Evolutionary conservation across 2,329 filamentous ascomycete genomes (phyloP), one percentile per base, ranked within the genome.

Genomic region (Cercospora sp.): DNA sequence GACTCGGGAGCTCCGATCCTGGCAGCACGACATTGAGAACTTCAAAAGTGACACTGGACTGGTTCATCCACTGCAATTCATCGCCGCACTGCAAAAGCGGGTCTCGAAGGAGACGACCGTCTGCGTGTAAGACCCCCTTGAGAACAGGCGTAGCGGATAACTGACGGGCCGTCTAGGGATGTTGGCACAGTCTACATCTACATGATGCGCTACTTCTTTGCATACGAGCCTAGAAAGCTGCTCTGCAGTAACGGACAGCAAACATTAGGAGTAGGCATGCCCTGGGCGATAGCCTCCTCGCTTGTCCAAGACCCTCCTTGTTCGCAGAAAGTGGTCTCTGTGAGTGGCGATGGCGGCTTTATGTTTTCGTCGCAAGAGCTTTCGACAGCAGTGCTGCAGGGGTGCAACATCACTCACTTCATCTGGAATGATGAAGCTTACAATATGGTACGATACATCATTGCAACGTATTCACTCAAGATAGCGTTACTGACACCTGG

Each of bases 111-210:
- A 80, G 49, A 83, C 82, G 0, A 81, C 79, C 0, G 81, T 85
- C 16, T 78, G 77, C n/a, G 79, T 66, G 43, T 63, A 59, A 34
- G 49, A 37, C 32, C 28, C 28, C 28, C 8, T 16, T 55, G 7
- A 34, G 28, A n/a, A 53, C 40, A 4, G 34, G 4, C 16, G 5
- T 34, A 28, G 10, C 13, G 34, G 8, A 2, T 32, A 55, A 32
- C 61, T 63, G 30, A 60, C 60, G 5, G 26, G 1, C 76, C 40
- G 12, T 55, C 13, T 18, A 63, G 61, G 5, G 83, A 85, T 67
- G 81, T 85, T 0, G 82, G 82, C 6, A 83, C 81, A 0, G 81
- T 83, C 18, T 85, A 85, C 76, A 84, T 85, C 71, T 85, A 81
- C 75, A 80, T 84, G 74, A 82, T 81, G 74, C 79, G 82, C 0